Percentiles rank a stretch among this genome's conserved stretches.
These are phyloP conservation scores for Cladosporium velox DNA, from an alignment of 2,329 filamentous ascomycete species.

Conservation along the genomic window DNA sequence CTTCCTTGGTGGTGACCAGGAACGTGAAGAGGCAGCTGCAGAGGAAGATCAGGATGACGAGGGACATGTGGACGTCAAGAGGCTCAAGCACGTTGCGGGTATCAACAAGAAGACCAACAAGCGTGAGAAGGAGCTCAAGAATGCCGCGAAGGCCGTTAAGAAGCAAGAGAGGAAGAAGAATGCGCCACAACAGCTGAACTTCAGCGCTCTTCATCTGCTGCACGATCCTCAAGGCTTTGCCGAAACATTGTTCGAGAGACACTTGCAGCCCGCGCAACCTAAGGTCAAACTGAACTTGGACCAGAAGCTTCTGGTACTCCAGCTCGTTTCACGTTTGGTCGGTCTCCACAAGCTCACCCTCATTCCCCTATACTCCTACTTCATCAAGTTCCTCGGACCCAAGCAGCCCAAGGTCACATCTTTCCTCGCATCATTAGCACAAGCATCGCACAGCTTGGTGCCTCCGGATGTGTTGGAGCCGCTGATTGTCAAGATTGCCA, in stretches of 20 bases:
- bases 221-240: constrained; percentile 94
- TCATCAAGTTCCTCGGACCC: constrained; percentile 84
- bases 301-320: constrained; percentile 84
- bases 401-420: constrained; percentile 88
- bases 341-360: constrained; percentile 91
- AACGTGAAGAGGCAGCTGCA: constrained; percentile 81
- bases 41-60: constrained; percentile 87
- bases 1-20: constrained; percentile 94
- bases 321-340: constrained; percentile 86
- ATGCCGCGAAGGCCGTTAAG: constrained; percentile 80
- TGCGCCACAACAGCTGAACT: constrained; percentile 85
- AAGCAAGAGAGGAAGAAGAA: constrained; percentile 84
- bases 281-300: constrained; percentile 85
- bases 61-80: constrained; percentile 71
- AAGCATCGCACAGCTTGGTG: constrained; percentile 86
- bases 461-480: constrained; percentile 92
- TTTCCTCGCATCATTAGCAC: constrained; percentile 87
- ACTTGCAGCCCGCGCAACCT: constrained; percentile 71
- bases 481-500: constrained; percentile 90
- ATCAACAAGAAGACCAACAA: constrained; percentile 98
- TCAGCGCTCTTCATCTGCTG: constrained; percentile 89
- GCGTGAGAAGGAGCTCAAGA: constrained; percentile 74
- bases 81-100: constrained; percentile 78
- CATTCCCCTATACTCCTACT: constrained; percentile 91
- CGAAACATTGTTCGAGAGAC: constrained; percentile 85